A percentile compares a stretch with the other conserved stretches of the same genome.
Conservation (phyloP, 2,329 filamentous ascomycete genomes). For the Capronia coronata region DNA sequence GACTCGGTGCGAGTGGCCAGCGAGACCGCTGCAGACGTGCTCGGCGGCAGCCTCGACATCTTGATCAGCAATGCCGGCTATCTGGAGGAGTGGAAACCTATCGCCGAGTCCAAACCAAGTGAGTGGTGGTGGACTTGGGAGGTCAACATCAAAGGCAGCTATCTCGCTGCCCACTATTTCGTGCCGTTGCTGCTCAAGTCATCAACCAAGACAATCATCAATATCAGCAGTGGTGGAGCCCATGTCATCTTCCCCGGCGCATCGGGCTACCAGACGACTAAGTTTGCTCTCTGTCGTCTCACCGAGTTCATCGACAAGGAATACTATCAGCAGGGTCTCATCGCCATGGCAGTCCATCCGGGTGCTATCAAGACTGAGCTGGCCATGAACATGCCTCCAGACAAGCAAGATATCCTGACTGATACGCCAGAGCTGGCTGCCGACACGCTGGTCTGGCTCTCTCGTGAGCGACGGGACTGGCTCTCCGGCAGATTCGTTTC, state of each 20-base stretch:
- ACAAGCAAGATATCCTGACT: too few relatives aligned
- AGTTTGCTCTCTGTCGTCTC: too few relatives aligned
- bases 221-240: too few relatives aligned
- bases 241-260: too few relatives aligned
- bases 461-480: background rate
- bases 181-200: background rate
- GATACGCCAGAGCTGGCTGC: background rate
- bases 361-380: too few relatives aligned
- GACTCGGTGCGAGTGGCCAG: too few relatives aligned
- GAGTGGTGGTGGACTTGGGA: background rate
- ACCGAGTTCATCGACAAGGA: too few relatives aligned
- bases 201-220: background rate
- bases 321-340: too few relatives aligned
- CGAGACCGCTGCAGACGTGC: too few relatives aligned
- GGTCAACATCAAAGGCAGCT: background rate
- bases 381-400: too few relatives aligned
- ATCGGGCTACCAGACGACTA: too few relatives aligned
- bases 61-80: background rate
- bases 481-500: background rate
- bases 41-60: background rate
- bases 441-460: background rate
- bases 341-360: too few relatives aligned
- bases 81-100: background rate
- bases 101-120: background rate
- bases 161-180: background rate